phyloP scores from a whole-genome alignment of 139 green algal genomes.

The Yamagishiella unicocca region DNA sequence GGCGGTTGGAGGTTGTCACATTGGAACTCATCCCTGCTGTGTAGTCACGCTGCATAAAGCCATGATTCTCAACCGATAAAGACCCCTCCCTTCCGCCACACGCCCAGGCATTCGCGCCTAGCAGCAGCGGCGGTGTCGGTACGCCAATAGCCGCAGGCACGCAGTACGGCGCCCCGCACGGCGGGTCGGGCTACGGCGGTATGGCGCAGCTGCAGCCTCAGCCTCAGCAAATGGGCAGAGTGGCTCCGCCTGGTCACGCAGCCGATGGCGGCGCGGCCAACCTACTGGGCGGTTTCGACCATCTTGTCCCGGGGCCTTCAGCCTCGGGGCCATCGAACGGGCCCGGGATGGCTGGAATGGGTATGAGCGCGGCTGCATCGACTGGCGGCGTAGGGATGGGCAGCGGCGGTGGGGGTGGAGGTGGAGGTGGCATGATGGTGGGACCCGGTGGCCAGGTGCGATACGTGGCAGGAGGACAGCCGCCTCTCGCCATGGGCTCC shows the following conservation, averaged over 20 bases:
- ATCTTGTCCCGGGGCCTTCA: not conserved
- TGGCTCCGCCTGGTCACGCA: not conserved
- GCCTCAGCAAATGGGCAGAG: too few species aligned
- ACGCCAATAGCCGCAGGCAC: not conserved
- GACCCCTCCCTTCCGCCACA: too few species aligned
- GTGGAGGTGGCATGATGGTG: constrained; percentile 31
- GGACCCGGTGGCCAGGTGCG: constrained; percentile 27
- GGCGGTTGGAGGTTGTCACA: too few species aligned
- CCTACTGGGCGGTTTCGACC: not conserved
- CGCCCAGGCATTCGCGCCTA: not conserved
- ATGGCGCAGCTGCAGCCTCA: constrained; percentile 24
- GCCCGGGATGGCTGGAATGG: not conserved
- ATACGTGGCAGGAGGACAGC: not conserved
- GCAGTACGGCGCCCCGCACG: not conserved
- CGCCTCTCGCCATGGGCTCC: not conserved
- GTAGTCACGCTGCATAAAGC: too few species aligned
- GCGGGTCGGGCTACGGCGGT: not conserved
- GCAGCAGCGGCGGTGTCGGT: constrained; percentile 6
- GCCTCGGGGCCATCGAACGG: not conserved
- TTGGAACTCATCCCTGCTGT: too few species aligned
- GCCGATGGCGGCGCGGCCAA: not conserved
- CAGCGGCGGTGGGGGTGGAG: not conserved
- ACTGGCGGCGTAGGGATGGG: not conserved
- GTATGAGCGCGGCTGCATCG: not conserved
- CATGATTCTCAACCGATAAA: too few species aligned